Conservation (phyloP, 2,329 filamentous ascomycete species). For the Colletotrichum falcatum region DNA sequence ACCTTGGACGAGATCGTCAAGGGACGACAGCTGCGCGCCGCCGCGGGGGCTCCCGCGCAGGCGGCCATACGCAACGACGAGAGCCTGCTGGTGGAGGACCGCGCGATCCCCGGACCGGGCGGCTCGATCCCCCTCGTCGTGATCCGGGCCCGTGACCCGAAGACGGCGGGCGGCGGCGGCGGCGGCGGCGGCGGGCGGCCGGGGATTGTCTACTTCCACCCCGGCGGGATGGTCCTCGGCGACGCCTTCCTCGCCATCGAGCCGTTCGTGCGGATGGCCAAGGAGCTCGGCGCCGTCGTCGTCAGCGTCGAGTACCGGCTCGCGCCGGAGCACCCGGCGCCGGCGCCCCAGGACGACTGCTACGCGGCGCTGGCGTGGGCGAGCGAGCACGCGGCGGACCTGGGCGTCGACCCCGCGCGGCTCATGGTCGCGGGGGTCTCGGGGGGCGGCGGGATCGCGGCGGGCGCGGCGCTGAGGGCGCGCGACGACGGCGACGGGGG, state of each 20-base stretch:
- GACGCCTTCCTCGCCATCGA: constrained; percentile 24
- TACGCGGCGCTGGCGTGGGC: constrained; percentile 52
- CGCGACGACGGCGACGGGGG: constrained; percentile 48
- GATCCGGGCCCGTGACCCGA: constrained; percentile 4
- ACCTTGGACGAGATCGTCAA: neutral
- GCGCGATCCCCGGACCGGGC: constrained; percentile 19
- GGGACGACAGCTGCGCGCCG: constrained; percentile 19
- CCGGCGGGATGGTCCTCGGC: constrained; percentile 33
- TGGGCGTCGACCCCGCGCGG: constrained; percentile 54
- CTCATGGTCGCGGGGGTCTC: constrained; percentile 57
- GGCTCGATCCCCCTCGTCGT: constrained; percentile 24
- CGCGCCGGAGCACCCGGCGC: constrained; percentile 54
- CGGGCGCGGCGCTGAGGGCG: constrained; percentile 53
- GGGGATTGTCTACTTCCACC: constrained; percentile 27
- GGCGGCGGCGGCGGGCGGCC: constrained; percentile 8
- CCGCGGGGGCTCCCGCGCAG: constrained; percentile 17
- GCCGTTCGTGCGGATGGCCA: constrained; percentile 18
- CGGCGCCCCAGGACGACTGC: constrained; percentile 44
- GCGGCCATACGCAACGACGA: constrained; percentile 24
- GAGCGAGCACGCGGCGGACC: constrained; percentile 50
- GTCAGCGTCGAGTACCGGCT: constrained; percentile 61
- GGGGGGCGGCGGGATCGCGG: constrained; percentile 57
- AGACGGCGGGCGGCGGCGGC: neutral
- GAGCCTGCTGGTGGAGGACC: constrained; percentile 20
- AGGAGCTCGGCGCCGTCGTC: constrained; percentile 44